Conservation (phyloP, 2,329 filamentous ascomycete genomes). For the Arthrobotrys conoides region DNA sequence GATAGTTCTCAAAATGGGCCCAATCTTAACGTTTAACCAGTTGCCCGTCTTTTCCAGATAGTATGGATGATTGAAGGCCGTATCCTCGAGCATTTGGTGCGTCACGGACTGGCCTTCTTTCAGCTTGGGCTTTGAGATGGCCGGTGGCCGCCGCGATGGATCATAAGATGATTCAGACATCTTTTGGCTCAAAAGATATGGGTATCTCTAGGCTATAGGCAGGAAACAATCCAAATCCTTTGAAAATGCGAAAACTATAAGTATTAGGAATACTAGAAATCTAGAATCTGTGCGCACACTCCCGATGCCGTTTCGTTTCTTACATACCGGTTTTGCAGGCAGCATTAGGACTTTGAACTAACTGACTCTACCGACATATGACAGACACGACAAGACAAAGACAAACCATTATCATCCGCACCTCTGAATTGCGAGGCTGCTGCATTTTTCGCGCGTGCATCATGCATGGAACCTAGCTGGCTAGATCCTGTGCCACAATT, state of each 20-base stretch:
- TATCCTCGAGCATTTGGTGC: constrained; percentile 26
- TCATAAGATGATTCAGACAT: constrained; percentile 28
- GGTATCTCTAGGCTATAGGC: constrained; percentile 5
- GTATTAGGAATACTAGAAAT: constrained; percentile 8
- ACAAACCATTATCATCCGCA: constrained; percentile 16
- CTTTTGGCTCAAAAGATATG: constrained; percentile 6
- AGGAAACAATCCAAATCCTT: constrained; percentile 11
- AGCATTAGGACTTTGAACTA: not conserved
- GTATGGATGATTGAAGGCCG: constrained; percentile 17
- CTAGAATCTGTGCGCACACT: constrained; percentile 22
- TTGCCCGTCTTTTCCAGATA: constrained; percentile 31
- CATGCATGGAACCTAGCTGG: constrained; percentile 22
- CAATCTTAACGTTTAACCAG: constrained; percentile 32
- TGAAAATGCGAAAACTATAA: constrained; percentile 9
- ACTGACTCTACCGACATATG: constrained; percentile 25
- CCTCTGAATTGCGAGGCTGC: constrained; percentile 32
- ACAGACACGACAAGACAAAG: constrained; percentile 4
- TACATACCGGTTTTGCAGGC: constrained; percentile 18
- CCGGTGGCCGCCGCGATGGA: constrained; percentile 19
- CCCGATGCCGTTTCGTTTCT: constrained; percentile 11
- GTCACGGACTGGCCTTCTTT: constrained; percentile 30
- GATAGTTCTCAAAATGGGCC: constrained; percentile 29
- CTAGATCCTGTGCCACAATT: constrained; percentile 32
- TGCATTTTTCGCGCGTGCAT: constrained; percentile 22
- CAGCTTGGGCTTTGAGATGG: constrained; percentile 30